Evolutionary conservation across 2,329 filamentous ascomycete genomes (phyloP), one percentile per base, ranked within the genome.

Genomic region (Trichophaea hybrida): DNA sequence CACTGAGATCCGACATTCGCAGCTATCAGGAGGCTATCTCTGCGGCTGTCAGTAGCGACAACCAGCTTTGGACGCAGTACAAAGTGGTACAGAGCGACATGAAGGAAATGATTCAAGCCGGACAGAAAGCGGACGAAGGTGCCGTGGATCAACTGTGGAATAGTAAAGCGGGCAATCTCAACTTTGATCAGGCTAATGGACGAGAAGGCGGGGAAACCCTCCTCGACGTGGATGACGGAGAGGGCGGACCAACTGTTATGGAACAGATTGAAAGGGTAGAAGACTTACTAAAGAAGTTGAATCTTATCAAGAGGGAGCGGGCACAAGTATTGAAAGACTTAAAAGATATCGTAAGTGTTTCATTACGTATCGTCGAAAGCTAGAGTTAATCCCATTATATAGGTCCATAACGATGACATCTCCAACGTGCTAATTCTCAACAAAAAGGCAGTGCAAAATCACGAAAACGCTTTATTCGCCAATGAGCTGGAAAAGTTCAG

Each of bases 401-500:
- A 96, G 91, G 85, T 91, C 57, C 91, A 94, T 73, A 88, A 86
- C 66, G 94, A 98, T 69, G 94, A 98, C 69, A 98, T 98, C 64
- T 96, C 90, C 4, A 93, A 95, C 69, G 90, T 97, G 10, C 77
- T 98, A 61, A 98, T 98, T 59, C 76, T 98, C 61, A 98, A 98
- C 77, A 97, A 97, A 72, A 98, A 97, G 73, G 85, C 88, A 1
- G 91, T 97, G 69, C 80, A 88, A 17, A 94, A 88, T 69, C 91
- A 93, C 69, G 93, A 98, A 72, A 84, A 78, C 10, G 88, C 95
- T 69, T 79, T 98, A 2, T 98, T 98, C 74, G 86, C 96, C 71
- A 83, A 88, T 13, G 93, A 98, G 72, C 78, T 98, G n/a, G 91
- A 97, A 73, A 98, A 98, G 72, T 98, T 96, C 74, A 78, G 89